Evolutionary conservation across 2,329 filamentous ascomycete species (phyloP), one percentile per base, ranked within the genome.

Genomic region (Alternaria arborescens): DNA sequence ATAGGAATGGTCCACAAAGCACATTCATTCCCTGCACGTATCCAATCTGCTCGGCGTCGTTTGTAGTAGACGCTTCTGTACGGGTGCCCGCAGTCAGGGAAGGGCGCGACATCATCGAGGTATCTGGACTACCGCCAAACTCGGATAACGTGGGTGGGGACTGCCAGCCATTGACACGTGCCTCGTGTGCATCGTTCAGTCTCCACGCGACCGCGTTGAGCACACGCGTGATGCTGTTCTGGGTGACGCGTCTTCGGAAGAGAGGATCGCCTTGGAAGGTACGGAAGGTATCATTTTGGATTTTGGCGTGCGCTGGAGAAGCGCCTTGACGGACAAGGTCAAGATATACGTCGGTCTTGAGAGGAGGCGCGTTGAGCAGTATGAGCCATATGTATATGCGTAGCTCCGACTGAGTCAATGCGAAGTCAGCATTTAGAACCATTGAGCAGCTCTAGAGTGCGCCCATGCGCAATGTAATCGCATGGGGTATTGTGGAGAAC

Each of bases 1-100:
- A 99, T 46, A 99, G 84, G 75, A 99, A 97, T 0, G 95, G 95
- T 1, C 95, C 95, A 10, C 94, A 94, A 16, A 99, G 87, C 41
- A 99, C 95, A 76, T 99, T 99, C 94, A 99, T 98, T 68, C 95
- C 95, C 79, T 99, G 95, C 3, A 99, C 94, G 72, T 99, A 99
- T 41, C 92, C 94, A 32, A 93, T 92, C 11, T 92, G 87, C 88
- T 67, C 89, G 85, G 62, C 88, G 84, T 72, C 77, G 48, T 74
- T 76, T 6, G 73, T 74, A 22, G 71, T 75, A 24, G 72, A 73
- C 3, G 74, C 69, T n/a, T 72, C 78, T 42, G 66, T 77, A 64
- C 67, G 66, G 16, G 65, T 69, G 61, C 69, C 66, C 2, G 60
- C 65, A 40, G 70, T 74, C 41, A 74, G 58, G 3, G 73, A 76